Base-by-base conservation (phyloP, 768 basidiomycete species). In the Lyophyllum decastes region DNA sequence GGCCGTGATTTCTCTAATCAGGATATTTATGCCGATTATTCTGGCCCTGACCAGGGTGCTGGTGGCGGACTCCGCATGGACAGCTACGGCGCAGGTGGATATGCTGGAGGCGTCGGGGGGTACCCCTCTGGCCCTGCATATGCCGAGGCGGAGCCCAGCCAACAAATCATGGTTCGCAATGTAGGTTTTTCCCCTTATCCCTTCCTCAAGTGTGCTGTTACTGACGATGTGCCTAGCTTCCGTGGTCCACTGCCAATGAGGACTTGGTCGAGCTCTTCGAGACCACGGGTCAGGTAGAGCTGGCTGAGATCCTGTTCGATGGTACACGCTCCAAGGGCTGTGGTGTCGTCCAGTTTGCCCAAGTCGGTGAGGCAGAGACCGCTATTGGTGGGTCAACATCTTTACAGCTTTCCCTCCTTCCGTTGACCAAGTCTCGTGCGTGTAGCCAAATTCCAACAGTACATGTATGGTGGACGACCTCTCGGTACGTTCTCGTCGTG, bases 201-300 rank as follows among this genome's bases (percentile, higher is more conserved):
- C 49, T 25, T 34, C 24, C 12, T 45, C 14, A 21, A 6, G 17
- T 35, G 43, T 35, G 11, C 34, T 35, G 4, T 16, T n/a, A 21
- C 12, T 22, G 35, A 47, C 55, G 21, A 16, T 55, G 38, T 12
- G 3, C 51, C 9, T 61, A 98, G 96, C 75, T 99, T 17, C 96
- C 96, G 1, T 99, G 95, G 95, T 98, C 96, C 10, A 99, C 96
- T 45, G 95, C 96, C 7, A 98, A 99, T 70, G 96, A 99, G 70
- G 96, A 99, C 70, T 77, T 99, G 44, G 95, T 99, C 21, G 96
- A 99, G 74, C 75, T 99, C 19, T 99, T 99, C 66, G 95, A 98
- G 78, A 99, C 96, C 33, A 97, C 95, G 0, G 96, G 95, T 10
- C 89, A 90, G 63, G 96, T 99, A 34, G 91, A 95, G 67, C 78